Conservation (phyloP, 495 filamentous ascomycete species). For the Sordaria brevicollis region DNA sequence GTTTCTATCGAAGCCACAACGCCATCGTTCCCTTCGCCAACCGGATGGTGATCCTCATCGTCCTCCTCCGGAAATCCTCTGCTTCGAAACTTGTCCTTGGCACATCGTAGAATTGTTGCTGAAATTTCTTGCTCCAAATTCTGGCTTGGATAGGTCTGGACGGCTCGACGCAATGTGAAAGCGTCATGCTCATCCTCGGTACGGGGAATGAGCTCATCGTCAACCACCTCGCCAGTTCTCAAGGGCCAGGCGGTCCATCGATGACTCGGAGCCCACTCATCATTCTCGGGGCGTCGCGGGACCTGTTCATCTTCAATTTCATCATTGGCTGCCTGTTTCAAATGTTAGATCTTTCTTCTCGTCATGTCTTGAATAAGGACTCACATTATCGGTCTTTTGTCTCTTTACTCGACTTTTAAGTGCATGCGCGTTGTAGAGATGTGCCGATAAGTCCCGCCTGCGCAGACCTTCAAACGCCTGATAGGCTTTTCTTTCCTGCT, state of each 20-base stretch:
- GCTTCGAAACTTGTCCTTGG: slow-evolving; percentile 48
- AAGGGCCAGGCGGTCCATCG: slow-evolving; percentile 77
- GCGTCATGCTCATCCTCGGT: slow-evolving; percentile 27
- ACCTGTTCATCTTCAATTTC: slow-evolving; percentile 6
- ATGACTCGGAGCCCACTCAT: slow-evolving; percentile 37
- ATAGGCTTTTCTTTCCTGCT: slow-evolving; percentile 46
- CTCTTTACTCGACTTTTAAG: slow-evolving; percentile 39
- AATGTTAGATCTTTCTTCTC: slow-evolving; percentile 51
- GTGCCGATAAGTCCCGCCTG: slow-evolving; percentile 54
- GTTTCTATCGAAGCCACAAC: slow-evolving; percentile 5
- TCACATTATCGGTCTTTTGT: slow-evolving; percentile 12
- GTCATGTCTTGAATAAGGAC: slow-evolving; percentile 17
- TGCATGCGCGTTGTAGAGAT: slow-evolving; percentile 65
- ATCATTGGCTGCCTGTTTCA: slow-evolving; percentile 47
- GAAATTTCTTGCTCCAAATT: slow-evolving; percentile 57
- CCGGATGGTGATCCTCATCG: not conserved
- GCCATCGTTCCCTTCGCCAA: not conserved
- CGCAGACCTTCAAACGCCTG: slow-evolving; percentile 45
- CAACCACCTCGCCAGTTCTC: slow-evolving; percentile 46
- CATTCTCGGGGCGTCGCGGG: not conserved
- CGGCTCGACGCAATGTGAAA: slow-evolving; percentile 5
- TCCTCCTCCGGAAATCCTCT: slow-evolving; percentile 1
- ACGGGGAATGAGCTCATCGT: slow-evolving; percentile 25
- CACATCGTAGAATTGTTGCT: slow-evolving; percentile 48
- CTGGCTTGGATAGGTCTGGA: slow-evolving; percentile 31